Conservation (phyloP, 2,329 filamentous ascomycete genomes). For the Exophiala sp. region DNA sequence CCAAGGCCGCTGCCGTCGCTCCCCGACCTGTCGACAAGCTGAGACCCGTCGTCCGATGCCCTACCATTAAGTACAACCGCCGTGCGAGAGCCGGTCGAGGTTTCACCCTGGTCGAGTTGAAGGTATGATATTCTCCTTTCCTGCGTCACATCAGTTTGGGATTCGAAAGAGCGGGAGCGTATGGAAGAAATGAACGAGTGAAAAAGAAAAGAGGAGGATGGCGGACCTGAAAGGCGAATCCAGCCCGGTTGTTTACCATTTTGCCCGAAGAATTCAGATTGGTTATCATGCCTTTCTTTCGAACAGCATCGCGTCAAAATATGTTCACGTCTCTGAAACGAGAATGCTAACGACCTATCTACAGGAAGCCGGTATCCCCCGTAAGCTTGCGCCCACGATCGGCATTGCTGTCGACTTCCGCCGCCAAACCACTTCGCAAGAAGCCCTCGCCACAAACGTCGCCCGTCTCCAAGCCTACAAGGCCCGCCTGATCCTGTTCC, state of each 20-base stretch:
- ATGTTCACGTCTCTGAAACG: background rate
- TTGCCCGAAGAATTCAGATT: background rate
- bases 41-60: conserved; percentile 93
- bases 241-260: background rate
- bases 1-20: conserved; percentile 91
- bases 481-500: conserved; percentile 93
- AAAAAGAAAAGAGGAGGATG: background rate
- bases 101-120: conserved; percentile 95
- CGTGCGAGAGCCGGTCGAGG: conserved; percentile 92
- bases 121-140: conserved; percentile 56
- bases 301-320: background rate
- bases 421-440: conserved; percentile 94
- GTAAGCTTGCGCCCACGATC: conserved; percentile 89
- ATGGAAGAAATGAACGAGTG: background rate
- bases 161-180: background rate
- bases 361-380: conserved; percentile 90
- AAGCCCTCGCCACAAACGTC: conserved; percentile 90
- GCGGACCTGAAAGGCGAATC: background rate
- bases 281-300: background rate
- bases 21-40: conserved; percentile 96
- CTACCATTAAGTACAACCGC: conserved; percentile 98
- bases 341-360: conserved; percentile 2
- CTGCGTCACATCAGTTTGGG: background rate
- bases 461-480: conserved; percentile 97
- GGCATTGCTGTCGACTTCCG: conserved; percentile 95